These are phyloP conservation scores for Epichloe uncinata DNA, from an alignment of 2,329 filamentous ascomycete genomes.

Conservation along the genomic window DNA sequence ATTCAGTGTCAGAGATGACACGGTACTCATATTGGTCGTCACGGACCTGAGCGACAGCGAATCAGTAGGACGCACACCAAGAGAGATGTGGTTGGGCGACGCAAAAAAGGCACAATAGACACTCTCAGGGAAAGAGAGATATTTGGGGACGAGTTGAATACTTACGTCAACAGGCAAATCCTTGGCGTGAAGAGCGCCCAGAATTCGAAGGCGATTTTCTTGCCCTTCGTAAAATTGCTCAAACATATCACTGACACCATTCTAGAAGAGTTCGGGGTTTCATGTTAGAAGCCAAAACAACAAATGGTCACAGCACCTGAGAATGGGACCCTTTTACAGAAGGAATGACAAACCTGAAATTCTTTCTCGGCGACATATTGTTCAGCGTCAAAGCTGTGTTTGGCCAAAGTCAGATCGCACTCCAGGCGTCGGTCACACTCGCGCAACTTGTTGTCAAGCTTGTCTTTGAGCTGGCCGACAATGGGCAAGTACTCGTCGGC, in stretches of 20 bases:
- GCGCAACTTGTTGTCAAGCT: slow-evolving; percentile 17
- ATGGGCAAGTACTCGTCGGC: slow-evolving; percentile 39
- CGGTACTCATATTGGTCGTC: slow-evolving; percentile 34
- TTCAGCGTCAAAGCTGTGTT: slow-evolving; percentile 23
- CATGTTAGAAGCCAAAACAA: neutral
- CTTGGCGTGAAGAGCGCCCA: slow-evolving; percentile 29
- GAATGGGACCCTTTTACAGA: slow-evolving; percentile 2
- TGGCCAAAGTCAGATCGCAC: slow-evolving; percentile 22
- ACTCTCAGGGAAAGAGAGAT: slow-evolving; percentile 2
- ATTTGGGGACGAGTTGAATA: slow-evolving; percentile 6
- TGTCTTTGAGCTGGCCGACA: slow-evolving; percentile 32
- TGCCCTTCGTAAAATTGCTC: slow-evolving; percentile 32
- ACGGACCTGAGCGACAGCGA: slow-evolving; percentile 17
- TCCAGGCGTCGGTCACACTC: slow-evolving; percentile 21
- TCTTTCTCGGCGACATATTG: slow-evolving; percentile 21
- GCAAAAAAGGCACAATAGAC: neutral
- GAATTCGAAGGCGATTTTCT: slow-evolving; percentile 31
- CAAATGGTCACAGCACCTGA: neutral
- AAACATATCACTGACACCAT: slow-evolving; percentile 23
- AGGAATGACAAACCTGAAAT: slow-evolving; percentile 24
- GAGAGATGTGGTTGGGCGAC: neutral
- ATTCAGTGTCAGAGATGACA: slow-evolving; percentile 29
- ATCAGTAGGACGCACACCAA: slow-evolving; percentile 7
- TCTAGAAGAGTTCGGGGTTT: slow-evolving; percentile 14
- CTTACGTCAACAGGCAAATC: slow-evolving; percentile 37